phyloP scores from a whole-genome alignment of 2,329 filamentous ascomycete genomes.

The Cladosporium sp. region DNA sequence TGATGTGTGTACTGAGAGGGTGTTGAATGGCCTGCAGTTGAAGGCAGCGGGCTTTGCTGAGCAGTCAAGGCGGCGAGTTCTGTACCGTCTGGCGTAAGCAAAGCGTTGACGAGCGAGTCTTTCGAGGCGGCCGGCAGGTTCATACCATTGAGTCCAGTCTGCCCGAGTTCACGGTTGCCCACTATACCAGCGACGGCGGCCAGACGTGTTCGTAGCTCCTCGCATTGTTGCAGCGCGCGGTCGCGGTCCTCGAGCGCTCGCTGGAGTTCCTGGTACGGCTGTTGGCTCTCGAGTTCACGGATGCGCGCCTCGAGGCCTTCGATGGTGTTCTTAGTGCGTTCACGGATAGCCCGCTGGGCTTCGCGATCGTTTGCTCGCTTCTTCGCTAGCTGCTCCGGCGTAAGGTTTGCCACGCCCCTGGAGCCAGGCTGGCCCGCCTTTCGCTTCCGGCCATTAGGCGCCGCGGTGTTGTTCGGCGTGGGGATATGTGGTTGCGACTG shows the following conservation, averaged over 20 bases:
- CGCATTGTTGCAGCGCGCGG: constrained; percentile 74
- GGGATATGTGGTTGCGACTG: constrained; percentile 15
- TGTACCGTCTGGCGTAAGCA: constrained; percentile 35
- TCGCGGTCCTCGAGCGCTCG: constrained; percentile 68
- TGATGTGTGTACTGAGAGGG: constrained; percentile 7
- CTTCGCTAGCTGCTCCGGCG: constrained; percentile 81
- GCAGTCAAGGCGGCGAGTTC: constrained; percentile 50
- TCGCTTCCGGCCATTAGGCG: constrained; percentile 34
- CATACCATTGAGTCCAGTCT: constrained; percentile 34
- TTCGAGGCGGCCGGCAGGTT: constrained; percentile 23
- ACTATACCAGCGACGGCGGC: constrained; percentile 32
- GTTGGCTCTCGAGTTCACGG: constrained; percentile 72
- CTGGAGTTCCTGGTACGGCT: constrained; percentile 83
- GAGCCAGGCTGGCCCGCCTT: constrained; percentile 40
- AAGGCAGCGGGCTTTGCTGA: constrained; percentile 46
- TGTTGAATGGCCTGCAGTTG: constrained; percentile 17
- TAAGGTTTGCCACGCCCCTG: constrained; percentile 82
- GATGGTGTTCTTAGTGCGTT: constrained; percentile 79
- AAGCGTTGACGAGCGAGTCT: constrained; percentile 29
- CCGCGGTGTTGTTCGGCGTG: constrained; percentile 19
- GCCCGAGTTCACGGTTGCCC: constrained; percentile 22
- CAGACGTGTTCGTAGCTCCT: constrained; percentile 70
- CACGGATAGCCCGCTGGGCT: constrained; percentile 80
- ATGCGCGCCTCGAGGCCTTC: constrained; percentile 72
- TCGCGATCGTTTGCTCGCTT: constrained; percentile 91